Conservation (phyloP, 2,329 filamentous ascomycete genomes). For the Zopfia rhizophila region DNA sequence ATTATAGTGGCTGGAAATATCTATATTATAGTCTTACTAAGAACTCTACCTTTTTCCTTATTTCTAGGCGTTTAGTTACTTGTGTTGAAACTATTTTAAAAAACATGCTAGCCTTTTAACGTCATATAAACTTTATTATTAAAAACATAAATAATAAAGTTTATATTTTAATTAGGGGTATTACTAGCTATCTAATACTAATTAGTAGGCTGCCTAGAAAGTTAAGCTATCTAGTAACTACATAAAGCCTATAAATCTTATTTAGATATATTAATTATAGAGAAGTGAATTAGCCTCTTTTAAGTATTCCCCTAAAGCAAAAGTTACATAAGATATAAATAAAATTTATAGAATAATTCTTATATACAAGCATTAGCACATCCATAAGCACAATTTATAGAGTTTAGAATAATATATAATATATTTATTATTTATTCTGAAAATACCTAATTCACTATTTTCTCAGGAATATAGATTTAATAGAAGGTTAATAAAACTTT, state of each 20-base stretch:
- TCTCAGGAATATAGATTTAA: too few relatives aligned
- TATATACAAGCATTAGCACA: too few relatives aligned
- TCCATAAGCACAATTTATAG: too few relatives aligned
- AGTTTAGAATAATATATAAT: too few relatives aligned
- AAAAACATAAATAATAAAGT: conserved; percentile 10
- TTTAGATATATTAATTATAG: conserved; percentile 11
- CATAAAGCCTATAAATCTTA: conserved; percentile 7
- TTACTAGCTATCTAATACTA: conserved; percentile 7
- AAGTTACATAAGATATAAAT: too few relatives aligned
- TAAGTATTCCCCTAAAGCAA: conserved; percentile 8
- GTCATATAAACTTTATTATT: conserved; percentile 7
- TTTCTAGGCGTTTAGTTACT: neutral
- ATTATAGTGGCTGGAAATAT: neutral
- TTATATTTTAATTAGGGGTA: conserved; percentile 8
- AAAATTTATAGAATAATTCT: too few relatives aligned
- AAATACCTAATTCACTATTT: too few relatives aligned
- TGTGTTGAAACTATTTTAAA: conserved; percentile 3
- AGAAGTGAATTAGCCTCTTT: conserved; percentile 4
- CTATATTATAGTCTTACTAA: conserved; percentile 4
- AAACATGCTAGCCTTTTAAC: conserved; percentile 4
- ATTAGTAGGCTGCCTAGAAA: conserved; percentile 17
- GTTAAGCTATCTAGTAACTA: conserved; percentile 6
- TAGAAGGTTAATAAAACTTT: too few relatives aligned
- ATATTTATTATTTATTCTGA: too few relatives aligned
- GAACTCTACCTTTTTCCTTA: conserved; percentile 4